Base-by-base conservation (phyloP, 2,329 filamentous ascomycete species). In the Alternaria sp. region DNA sequence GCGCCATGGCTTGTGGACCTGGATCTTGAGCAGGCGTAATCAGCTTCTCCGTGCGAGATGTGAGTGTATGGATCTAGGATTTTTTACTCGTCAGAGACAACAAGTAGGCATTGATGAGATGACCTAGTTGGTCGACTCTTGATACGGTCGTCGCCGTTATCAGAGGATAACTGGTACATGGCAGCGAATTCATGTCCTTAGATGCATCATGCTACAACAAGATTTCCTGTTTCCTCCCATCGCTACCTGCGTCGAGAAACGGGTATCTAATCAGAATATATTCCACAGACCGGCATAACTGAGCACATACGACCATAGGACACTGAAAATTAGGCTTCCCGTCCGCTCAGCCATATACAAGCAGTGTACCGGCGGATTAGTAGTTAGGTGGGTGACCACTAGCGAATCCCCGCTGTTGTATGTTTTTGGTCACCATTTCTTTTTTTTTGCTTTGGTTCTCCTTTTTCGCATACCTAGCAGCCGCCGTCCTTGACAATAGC, bases 1-100 rank as follows among this genome's bases (percentile, higher is more conserved):
- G 83, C 81, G 38, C 84, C 85, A 1, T 88, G 85, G 84, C 60
- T 87, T 43, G 80, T 88, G 30, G 85, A 87, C 75, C 45, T 88
- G 54, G 83, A 87, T 71, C 64, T 79, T 1, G 70, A 73, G 27
- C 68, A 34, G 51, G 67, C 66, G 25, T 40, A 45, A 6, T 55
- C 28, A 64, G 14, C 0, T 20, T 11, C 40, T 14, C n/a, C 1
- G 40, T 41, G 12, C 10, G 18, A 34, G 30, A 50, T 22, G 5
- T 12, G 14, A 25, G 16, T 6, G 11, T 25, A 25, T 3, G 9
- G 12, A 7, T 32, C 10, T 11, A 32, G n/a, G 3, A 32, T 6
- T 22, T 11, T 14, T n/a, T 30, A 16, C 18, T 28, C 27, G 20
- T 22, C 28, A 32, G n/a, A 5, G 20, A 16, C 12, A 49, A 16